Evolutionary conservation across 2,329 filamentous ascomycete species (phyloP).

Genomic region (Anthostomella pinea): DNA sequence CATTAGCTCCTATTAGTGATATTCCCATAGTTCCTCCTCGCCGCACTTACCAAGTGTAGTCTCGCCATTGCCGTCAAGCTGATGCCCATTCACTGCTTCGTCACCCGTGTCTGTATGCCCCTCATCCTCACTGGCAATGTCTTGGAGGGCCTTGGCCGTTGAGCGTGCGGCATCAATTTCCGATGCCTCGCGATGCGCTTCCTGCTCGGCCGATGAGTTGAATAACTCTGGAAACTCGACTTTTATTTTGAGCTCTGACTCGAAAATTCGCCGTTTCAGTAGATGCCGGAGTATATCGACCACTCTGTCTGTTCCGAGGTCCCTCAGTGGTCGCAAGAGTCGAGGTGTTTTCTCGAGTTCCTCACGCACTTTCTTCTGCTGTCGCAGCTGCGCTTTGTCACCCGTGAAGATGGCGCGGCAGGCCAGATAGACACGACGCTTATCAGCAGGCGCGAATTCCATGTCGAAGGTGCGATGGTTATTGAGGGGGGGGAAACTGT

Average conservation of each 20-base stretch:
- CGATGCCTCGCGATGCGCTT: slow-evolving; percentile 28
- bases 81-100: slow-evolving; percentile 7
- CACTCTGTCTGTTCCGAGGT: slow-evolving; percentile 16
- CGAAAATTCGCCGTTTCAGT: slow-evolving; percentile 28
- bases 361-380: slow-evolving; percentile 23
- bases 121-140: slow-evolving; percentile 16
- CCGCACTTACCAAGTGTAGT: too few relatives aligned
- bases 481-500: too few relatives aligned
- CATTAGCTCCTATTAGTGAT: too few relatives aligned
- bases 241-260: slow-evolving; percentile 32
- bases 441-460: slow-evolving; percentile 11
- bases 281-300: slow-evolving; percentile 21
- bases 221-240: slow-evolving; percentile 35
- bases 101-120: slow-evolving; percentile 7
- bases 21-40: too few relatives aligned
- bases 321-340: slow-evolving; percentile 11
- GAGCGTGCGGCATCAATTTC: slow-evolving; percentile 29
- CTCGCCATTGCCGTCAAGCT: too few relatives aligned
- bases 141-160: slow-evolving; percentile 27
- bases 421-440: slow-evolving; percentile 26
- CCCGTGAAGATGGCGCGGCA: slow-evolving; percentile 28
- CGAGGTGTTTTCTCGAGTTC: slow-evolving; percentile 14
- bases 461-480: too few relatives aligned
- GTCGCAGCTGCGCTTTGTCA: slow-evolving; percentile 21
- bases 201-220: slow-evolving; percentile 21